These are phyloP conservation scores for Peniophora sp. DNA, from an alignment of 1,284 basidiomycete genomes.

Conservation along the genomic window DNA sequence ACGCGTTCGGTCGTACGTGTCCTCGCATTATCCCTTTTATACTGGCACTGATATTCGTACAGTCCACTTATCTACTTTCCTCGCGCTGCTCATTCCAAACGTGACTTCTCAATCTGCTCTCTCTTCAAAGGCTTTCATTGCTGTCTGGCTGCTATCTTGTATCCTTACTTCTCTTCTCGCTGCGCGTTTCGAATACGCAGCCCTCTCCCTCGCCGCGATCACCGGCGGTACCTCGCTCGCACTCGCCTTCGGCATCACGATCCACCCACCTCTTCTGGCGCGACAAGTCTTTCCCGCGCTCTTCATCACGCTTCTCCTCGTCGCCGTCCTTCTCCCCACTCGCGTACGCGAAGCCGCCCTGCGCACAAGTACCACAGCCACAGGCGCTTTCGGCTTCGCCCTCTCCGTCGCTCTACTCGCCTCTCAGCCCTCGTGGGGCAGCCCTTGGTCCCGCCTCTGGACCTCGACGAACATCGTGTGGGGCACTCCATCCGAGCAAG, in stretches of 20 bases:
- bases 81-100: conserved; percentile 49
- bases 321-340: conserved; percentile 38
- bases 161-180: conserved; percentile 36
- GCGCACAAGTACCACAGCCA: conserved; percentile 41
- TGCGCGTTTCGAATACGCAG: conserved; percentile 41
- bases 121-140: conserved; percentile 42
- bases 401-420: conserved; percentile 47
- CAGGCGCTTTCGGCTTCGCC: conserved; percentile 50
- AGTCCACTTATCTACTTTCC: conserved; percentile 57
- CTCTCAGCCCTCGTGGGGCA: conserved; percentile 44
- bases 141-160: conserved; percentile 49
- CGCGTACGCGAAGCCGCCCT: conserved; percentile 37
- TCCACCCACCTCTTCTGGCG: conserved; percentile 51
- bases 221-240: conserved; percentile 42
- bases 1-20: conserved; percentile 47
- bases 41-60: conserved; percentile 1
- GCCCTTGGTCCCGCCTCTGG: conserved; percentile 57
- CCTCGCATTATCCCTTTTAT: conserved; percentile 2
- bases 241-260: conserved; percentile 44
- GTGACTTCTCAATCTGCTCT: conserved; percentile 36
- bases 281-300: conserved; percentile 45
- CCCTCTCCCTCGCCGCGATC: conserved; percentile 36
- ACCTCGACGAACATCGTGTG: conserved; percentile 36
- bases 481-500: conserved; percentile 47
- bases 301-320: conserved; percentile 23